phyloP scores from a whole-genome alignment of 2,329 filamentous ascomycete species.

The Pseudogymnoascus pannorum region DNA sequence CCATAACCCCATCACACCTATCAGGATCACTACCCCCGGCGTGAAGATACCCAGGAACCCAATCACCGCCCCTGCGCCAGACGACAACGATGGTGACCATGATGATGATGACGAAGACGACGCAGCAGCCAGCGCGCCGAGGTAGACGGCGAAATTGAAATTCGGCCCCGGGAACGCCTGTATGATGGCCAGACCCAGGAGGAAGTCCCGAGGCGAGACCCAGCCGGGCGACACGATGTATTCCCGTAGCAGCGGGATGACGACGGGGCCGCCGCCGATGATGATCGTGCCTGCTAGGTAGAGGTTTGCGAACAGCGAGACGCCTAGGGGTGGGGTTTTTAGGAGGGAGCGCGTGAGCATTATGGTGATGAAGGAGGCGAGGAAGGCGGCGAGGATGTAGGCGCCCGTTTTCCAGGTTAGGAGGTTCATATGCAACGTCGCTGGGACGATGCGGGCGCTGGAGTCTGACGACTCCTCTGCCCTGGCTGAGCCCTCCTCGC shows the following conservation, averaged over 20 bases:
- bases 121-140: slow-evolving; percentile 43
- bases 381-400: slow-evolving; percentile 40
- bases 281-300: slow-evolving; percentile 61
- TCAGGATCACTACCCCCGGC: slow-evolving; percentile 42
- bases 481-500: too few relatives aligned
- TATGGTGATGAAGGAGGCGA: slow-evolving; percentile 48
- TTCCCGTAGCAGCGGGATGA: slow-evolving; percentile 56
- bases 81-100: too few relatives aligned
- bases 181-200: slow-evolving; percentile 66
- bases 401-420: slow-evolving; percentile 41
- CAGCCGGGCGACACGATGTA: slow-evolving; percentile 61
- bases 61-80: slow-evolving; percentile 40
- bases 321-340: slow-evolving; percentile 38
- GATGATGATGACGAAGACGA: slow-evolving; percentile 26
- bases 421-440: slow-evolving; percentile 11
- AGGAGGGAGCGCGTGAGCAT: slow-evolving; percentile 43
- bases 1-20: slow-evolving; percentile 51
- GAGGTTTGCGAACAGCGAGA: slow-evolving; percentile 62
- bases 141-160: slow-evolving; percentile 53
- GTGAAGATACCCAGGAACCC: slow-evolving; percentile 47
- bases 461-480: neutral
- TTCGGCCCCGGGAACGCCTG: slow-evolving; percentile 62
- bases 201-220: slow-evolving; percentile 63
- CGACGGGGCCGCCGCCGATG: slow-evolving; percentile 54
- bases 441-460: slow-evolving; percentile 14